phyloP scores from a whole-genome alignment of 2,329 filamentous ascomycete species.

The Knufia fluminis region DNA sequence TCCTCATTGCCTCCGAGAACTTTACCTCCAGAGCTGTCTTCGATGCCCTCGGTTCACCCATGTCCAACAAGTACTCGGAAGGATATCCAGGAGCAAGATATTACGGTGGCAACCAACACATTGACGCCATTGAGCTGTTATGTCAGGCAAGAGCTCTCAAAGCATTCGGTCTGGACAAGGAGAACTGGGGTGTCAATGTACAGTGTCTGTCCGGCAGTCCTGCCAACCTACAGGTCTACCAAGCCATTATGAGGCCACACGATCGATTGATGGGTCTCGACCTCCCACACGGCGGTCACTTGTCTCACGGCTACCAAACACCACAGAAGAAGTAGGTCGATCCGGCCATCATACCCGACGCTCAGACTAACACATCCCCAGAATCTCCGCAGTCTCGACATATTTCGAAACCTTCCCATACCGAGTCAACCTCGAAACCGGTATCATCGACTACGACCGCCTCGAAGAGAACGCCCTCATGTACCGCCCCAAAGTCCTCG shows the following conservation, averaged over 20 bases:
- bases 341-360: background rate
- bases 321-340: slow-evolving; percentile 63
- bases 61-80: slow-evolving; percentile 99
- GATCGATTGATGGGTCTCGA: slow-evolving; percentile 96
- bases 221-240: slow-evolving; percentile 76
- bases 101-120: slow-evolving; percentile 94
- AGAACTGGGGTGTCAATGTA: slow-evolving; percentile 95
- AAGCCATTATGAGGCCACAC: slow-evolving; percentile 88
- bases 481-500: slow-evolving; percentile 91
- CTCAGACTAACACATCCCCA: slow-evolving; percentile 11
- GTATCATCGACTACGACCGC: slow-evolving; percentile 92
- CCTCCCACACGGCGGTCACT: slow-evolving; percentile 85
- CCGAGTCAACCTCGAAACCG: slow-evolving; percentile 65
- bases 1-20: slow-evolving; percentile 91
- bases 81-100: slow-evolving; percentile 94
- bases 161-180: slow-evolving; percentile 71
- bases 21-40: slow-evolving; percentile 89
- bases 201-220: slow-evolving; percentile 75
- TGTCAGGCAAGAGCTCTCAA: slow-evolving; percentile 86
- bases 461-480: slow-evolving; percentile 83
- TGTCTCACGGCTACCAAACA: slow-evolving; percentile 96
- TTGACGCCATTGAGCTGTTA: slow-evolving; percentile 78
- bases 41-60: slow-evolving; percentile 83
- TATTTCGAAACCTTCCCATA: slow-evolving; percentile 99
- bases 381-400: slow-evolving; percentile 89